Conservation (phyloP, 2,329 filamentous ascomycete genomes). For the Colletotrichum cereale region DNA sequence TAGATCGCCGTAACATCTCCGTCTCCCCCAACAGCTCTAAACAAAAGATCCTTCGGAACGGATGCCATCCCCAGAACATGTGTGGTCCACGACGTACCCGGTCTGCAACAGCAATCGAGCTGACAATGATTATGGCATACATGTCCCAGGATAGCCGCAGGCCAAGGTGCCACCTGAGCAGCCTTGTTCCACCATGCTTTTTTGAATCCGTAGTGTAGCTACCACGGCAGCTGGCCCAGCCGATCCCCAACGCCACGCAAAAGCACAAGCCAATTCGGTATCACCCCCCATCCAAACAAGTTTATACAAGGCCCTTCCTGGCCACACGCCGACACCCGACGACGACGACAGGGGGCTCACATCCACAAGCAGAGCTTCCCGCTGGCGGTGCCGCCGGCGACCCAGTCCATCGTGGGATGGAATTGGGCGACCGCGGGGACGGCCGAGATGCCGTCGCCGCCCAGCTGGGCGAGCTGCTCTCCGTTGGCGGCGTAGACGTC, state of each 20-base stretch:
- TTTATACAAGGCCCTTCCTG: not conserved
- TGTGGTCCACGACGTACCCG: not conserved
- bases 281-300: not conserved
- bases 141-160: not conserved
- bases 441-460: constrained; percentile 90
- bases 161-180: not conserved
- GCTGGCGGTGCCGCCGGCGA: constrained; percentile 90
- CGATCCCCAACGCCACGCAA: constrained; percentile 13
- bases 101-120: not conserved
- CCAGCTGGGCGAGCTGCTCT: constrained; percentile 88
- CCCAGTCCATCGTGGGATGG: constrained; percentile 89
- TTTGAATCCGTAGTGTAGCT: not conserved
- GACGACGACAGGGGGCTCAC: constrained; percentile 60
- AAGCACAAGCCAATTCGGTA: not conserved
- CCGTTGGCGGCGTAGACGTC: constrained; percentile 88
- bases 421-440: constrained; percentile 94
- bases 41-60: not conserved
- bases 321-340: not conserved
- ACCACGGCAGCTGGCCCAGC: not conserved
- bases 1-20: not conserved
- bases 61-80: not conserved
- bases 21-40: not conserved
- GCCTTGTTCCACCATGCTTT: not conserved
- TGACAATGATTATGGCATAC: not conserved
- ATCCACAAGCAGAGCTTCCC: constrained; percentile 95